These are phyloP conservation scores for Dryas drummondii DNA, from an alignment of 306 rosid genomes.

Conservation along the genomic window DNA sequence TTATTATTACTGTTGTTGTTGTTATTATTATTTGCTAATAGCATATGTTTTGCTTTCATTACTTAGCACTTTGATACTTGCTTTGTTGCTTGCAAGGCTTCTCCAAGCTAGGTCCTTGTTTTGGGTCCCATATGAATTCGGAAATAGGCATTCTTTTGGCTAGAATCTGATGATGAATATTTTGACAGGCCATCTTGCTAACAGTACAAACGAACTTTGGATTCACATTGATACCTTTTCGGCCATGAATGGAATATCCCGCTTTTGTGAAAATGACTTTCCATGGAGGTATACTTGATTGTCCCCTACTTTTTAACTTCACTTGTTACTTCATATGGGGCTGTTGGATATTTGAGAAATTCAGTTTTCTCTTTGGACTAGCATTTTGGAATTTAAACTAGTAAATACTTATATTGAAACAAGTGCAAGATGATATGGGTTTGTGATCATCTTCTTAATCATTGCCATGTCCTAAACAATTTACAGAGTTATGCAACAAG, in stretches of 20 bases:
- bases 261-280: conserved; percentile 69
- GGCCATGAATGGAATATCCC: conserved; percentile 97
- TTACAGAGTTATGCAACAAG: no score
- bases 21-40: not conserved
- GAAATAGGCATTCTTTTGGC: conserved; percentile 9
- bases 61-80: not conserved
- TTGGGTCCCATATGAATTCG: not conserved
- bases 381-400: conserved; percentile 11
- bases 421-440: not conserved
- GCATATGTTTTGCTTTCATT: not conserved
- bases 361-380: not conserved
- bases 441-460: no score
- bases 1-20: not conserved
- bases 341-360: conserved; percentile 12
- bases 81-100: not conserved
- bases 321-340: not conserved
- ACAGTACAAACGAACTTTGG: conserved; percentile 51
- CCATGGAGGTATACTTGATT: conserved; percentile 74
- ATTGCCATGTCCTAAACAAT: no score
- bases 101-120: not conserved
- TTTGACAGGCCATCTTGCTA: conserved; percentile 51
- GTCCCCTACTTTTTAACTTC: conserved; percentile 14
- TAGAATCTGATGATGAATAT: conserved; percentile 12
- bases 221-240: conserved; percentile 95
- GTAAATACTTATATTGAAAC: not conserved